Evolutionary conservation across 495 filamentous ascomycete genomes (phyloP), one percentile per base, ranked within the genome.

Genomic region (Hypoxylon lenormandii): DNA sequence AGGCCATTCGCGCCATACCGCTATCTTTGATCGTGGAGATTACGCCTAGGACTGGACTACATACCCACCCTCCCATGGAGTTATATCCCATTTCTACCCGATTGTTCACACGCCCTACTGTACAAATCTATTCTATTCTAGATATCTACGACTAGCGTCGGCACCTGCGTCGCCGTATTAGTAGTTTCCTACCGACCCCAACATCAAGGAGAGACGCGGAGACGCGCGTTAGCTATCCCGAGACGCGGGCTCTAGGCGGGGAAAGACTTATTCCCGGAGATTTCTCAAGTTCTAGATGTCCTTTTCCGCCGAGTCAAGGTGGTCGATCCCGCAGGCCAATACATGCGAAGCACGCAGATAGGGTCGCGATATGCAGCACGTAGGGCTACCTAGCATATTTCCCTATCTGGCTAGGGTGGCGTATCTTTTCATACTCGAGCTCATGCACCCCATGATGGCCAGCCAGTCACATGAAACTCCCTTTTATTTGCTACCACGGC

Each of bases 301-400:
- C 47, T 38, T 45, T 70, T 18, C 13, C 23, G 19, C 23, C 58
- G 62, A 66, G 68, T 50, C 43, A 12, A 26, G 30, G 62, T 66
- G 51, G 5, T 71, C 51, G 58, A 71, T 71, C 57, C 51, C 62
- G 40, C 48, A 64, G 48, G 59, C 40, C 37, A 58, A 23, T 62
- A 42, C 57, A 66, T 63, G 62, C 52, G 62, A 66, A 66, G 68
- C 48, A 70, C 66, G 45, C 49, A 64, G 59, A n/a, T 69, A 60
- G 42, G 54, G 55, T 70, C 63, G 26, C 57, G n/a, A 53, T 64
- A 71, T 69, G 65, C 65, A 64, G 53, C 33, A 43, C 68, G 51
- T 71, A 71, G 68, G 68, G 68, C 62, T 71, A 66, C 43, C 68
- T 59, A 63, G 26, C 52, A 22, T 59, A 15, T 59, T 71, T 62